Percentiles rank a stretch among this genome's conserved stretches.
Conservation (phyloP, 169 alveolate genomes). For the Eimeria tenella region DNA sequence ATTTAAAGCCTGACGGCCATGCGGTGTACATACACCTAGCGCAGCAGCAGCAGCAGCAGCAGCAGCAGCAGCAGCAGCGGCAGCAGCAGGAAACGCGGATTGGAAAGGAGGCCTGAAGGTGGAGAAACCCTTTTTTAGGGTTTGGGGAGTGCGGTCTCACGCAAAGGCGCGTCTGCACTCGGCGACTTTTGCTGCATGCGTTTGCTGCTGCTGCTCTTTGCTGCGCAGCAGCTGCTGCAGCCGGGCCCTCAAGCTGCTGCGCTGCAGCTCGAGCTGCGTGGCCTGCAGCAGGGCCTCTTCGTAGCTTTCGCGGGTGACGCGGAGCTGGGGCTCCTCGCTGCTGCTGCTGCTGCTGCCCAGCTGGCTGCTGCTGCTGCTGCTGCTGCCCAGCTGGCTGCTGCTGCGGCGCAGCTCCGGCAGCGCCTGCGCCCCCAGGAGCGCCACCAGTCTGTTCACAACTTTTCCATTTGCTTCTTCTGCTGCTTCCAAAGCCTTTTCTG, state of each 20-base stretch:
- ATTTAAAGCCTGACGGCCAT: no score
- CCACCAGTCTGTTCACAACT: constrained; percentile 7
- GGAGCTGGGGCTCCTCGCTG: background rate
- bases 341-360: background rate
- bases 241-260: background rate
- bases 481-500: background rate
- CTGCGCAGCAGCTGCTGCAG: background rate
- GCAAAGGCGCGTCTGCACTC: constrained; percentile 80
- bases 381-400: no score
- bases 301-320: constrained; percentile 33
- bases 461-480: constrained; percentile 43
- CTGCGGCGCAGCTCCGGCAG: no score
- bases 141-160: no score
- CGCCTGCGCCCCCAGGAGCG: background rate
- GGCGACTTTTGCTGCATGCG: background rate
- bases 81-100: no score
- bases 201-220: background rate
- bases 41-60: no score
- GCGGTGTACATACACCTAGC: no score
- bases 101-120: no score
- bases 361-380: background rate
- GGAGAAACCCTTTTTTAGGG: no score
- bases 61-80: no score
- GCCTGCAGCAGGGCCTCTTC: constrained; percentile 38
- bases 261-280: background rate